Conservation (phyloP, 2,329 filamentous ascomycete species). For the Hymenoscyphus albidus region DNA sequence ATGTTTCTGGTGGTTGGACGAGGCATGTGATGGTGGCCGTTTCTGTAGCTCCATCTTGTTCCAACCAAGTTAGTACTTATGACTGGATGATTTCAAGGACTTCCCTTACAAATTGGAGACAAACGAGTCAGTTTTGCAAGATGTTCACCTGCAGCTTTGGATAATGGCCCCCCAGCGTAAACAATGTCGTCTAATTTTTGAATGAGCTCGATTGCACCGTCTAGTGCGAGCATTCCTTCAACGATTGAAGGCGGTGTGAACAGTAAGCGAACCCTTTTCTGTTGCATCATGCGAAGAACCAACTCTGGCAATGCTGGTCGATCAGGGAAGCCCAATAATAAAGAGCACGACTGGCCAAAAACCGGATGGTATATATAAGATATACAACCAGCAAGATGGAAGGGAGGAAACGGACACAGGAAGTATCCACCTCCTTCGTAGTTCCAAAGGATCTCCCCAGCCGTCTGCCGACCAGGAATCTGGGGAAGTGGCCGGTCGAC, state of each 20-base stretch:
- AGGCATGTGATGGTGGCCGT: too few relatives aligned
- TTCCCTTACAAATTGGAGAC: too few relatives aligned
- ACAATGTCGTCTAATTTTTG: constrained; percentile 2
- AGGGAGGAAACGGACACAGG: neutral
- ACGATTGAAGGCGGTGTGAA: constrained; percentile 1
- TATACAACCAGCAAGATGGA: neutral
- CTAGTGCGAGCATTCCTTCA: neutral
- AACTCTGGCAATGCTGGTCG: too few relatives aligned
- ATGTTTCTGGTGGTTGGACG: too few relatives aligned
- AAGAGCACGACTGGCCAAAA: neutral
- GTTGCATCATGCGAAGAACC: too few relatives aligned
- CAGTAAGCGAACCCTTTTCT: too few relatives aligned
- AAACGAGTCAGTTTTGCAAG: too few relatives aligned
- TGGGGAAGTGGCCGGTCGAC: neutral
- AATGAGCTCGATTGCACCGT: neutral
- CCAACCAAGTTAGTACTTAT: too few relatives aligned
- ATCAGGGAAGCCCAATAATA: neutral
- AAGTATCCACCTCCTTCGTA: neutral
- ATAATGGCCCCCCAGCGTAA: neutral
- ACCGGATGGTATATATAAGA: neutral
- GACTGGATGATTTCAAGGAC: too few relatives aligned
- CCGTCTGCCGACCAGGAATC: constrained; percentile 3
- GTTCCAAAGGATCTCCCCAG: neutral
- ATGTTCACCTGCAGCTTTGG: too few relatives aligned
- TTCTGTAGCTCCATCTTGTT: too few relatives aligned